phyloP scores from a whole-genome alignment of 352 stramenopile genomes.

The Pythium periplocum region DNA sequence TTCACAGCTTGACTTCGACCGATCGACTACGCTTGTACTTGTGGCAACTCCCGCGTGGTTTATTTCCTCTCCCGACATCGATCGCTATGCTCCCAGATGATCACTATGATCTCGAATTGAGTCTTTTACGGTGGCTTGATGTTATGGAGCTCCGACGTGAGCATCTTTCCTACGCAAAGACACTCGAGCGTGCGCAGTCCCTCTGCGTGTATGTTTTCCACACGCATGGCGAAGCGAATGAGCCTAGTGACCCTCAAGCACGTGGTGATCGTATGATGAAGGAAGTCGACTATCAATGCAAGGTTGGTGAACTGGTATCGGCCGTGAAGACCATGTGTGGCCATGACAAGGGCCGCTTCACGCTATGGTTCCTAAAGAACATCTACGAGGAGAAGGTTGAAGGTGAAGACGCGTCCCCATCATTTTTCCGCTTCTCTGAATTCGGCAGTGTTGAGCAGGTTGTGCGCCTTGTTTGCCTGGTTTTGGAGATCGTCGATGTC shows the following conservation, averaged over 20 bases:
- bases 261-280: conserved; percentile 51
- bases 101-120: conserved; percentile 61
- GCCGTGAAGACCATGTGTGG: conserved; percentile 85
- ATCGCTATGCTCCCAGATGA: conserved; percentile 56
- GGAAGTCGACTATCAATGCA: conserved; percentile 80
- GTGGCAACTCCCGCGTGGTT: conserved; percentile 75
- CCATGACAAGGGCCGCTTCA: conserved; percentile 81
- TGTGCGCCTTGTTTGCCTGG: conserved; percentile 70
- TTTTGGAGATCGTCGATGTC: conserved; percentile 81
- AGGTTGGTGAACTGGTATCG: conserved; percentile 76
- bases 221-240: conserved; percentile 66
- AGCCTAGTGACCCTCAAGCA: conserved; percentile 23
- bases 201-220: conserved; percentile 84
- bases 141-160: conserved; percentile 74
- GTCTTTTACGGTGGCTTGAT: conserved; percentile 73
- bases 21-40: conserved; percentile 77
- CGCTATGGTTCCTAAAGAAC: conserved; percentile 75
- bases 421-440: conserved; percentile 82
- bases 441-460: conserved; percentile 80
- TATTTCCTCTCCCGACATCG: conserved; percentile 60
- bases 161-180: conserved; percentile 71
- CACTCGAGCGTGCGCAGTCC: conserved; percentile 74
- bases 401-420: neutral
- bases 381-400: conserved; percentile 59
- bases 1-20: conserved; percentile 49